Percentiles rank a stretch among this genome's conserved stretches.
Evolutionary conservation across 2,329 filamentous ascomycete species (phyloP).

Genomic region (Botrytis paeoniae): DNA sequence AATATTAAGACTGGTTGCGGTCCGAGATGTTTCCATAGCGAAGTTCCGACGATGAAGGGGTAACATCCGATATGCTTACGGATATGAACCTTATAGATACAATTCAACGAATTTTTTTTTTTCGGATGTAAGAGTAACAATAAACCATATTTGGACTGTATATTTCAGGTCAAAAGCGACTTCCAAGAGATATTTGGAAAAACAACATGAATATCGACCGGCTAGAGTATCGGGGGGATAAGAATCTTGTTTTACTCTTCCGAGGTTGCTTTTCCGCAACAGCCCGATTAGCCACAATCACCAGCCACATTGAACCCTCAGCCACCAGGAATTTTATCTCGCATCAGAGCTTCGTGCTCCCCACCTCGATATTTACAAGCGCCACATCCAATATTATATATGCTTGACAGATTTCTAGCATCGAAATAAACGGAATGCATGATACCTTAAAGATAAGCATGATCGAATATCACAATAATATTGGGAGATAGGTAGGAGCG

Average conservation of each 20-base stretch:
- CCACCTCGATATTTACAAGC: too few relatives aligned
- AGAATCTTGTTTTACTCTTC: neutral
- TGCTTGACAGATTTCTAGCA: too few relatives aligned
- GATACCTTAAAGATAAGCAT: too few relatives aligned
- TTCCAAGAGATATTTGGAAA: neutral
- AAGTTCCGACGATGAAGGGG: conserved; percentile 7
- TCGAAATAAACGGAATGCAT: too few relatives aligned
- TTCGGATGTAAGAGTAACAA: neutral
- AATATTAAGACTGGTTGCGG: neutral
- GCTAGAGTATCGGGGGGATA: conserved; percentile 5
- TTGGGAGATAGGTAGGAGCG: too few relatives aligned
- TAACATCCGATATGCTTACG: conserved; percentile 3
- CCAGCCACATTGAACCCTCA: neutral
- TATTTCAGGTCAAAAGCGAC: neutral
- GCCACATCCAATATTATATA: too few relatives aligned
- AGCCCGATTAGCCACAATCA: neutral
- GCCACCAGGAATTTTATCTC: neutral
- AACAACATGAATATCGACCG: neutral
- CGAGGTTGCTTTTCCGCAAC: neutral
- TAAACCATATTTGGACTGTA: fast-evolving
- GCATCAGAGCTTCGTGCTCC: too few relatives aligned
- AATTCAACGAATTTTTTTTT: neutral
- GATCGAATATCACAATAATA: too few relatives aligned
- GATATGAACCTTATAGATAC: neutral
- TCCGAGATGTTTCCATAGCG: neutral